Percentiles rank a stretch among this genome's conserved stretches.
Conservation (phyloP, 495 filamentous ascomycete species). For the Podospora tetraspora region DNA sequence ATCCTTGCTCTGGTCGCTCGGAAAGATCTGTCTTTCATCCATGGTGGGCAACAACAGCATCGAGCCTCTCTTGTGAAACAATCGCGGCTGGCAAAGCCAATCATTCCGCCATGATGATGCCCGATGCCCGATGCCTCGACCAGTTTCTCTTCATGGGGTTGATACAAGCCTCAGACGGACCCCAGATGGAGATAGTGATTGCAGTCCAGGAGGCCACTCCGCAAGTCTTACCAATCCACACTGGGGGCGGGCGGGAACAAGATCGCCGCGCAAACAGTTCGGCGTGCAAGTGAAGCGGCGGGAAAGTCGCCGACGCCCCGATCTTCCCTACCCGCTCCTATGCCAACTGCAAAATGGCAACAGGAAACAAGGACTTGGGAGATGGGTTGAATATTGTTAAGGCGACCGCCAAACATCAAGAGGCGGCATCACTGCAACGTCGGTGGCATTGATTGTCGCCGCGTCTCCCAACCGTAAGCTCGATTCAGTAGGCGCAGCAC, state of each 20-base stretch:
- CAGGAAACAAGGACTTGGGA: neutral
- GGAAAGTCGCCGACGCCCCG: neutral
- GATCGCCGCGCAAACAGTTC: neutral
- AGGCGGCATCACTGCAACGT: neutral
- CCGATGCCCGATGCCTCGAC: too few relatives aligned
- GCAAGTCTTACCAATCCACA: constrained; percentile 3
- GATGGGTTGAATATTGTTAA: neutral
- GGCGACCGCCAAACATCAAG: neutral
- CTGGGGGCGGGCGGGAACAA: constrained; percentile 1
- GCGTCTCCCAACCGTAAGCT: neutral
- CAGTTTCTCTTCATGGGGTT: neutral
- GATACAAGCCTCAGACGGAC: neutral
- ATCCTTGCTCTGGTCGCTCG: too few relatives aligned
- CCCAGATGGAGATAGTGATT: neutral
- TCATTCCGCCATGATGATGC: too few relatives aligned
- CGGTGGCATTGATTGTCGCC: constrained; percentile 5
- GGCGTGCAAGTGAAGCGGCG: neutral
- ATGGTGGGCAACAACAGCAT: neutral
- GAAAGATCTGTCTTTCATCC: neutral
- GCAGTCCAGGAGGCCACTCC: neutral
- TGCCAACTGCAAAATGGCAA: neutral
- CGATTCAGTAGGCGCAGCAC: constrained; percentile 1
- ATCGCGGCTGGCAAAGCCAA: neutral
- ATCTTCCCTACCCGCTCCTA: neutral
- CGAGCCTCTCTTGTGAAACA: neutral